phyloP scores from a whole-genome alignment of 2,329 filamentous ascomycete species.

The Cercospora sesami region DNA sequence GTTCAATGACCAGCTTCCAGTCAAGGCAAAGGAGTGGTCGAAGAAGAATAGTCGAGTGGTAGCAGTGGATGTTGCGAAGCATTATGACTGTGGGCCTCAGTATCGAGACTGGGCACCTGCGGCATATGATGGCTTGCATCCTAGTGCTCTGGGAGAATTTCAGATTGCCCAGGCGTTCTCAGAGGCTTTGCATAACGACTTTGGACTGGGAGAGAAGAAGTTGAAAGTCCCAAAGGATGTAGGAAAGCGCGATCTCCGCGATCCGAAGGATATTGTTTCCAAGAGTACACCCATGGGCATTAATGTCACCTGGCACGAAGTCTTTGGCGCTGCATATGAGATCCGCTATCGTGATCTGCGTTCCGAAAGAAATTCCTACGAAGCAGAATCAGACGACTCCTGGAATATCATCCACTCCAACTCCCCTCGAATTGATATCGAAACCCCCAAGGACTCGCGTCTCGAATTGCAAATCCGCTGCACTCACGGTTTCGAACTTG shows the following conservation, averaged over 20 bases:
- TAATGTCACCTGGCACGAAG: constrained; percentile 21
- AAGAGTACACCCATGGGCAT: constrained; percentile 21
- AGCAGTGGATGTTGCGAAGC: constrained; percentile 39
- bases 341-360: constrained; percentile 18
- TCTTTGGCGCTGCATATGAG: constrained; percentile 26
- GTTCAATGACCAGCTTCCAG: constrained; percentile 26
- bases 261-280: constrained; percentile 9
- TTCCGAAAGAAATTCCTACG: not conserved
- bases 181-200: constrained; percentile 13
- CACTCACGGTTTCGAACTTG: constrained; percentile 16
- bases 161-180: constrained; percentile 48
- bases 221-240: constrained; percentile 15
- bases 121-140: constrained; percentile 34
- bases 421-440: constrained; percentile 17
- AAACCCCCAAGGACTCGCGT: not conserved
- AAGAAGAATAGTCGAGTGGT: constrained; percentile 35
- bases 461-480: constrained; percentile 23
- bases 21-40: constrained; percentile 33
- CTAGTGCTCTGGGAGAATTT: constrained; percentile 45
- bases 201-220: constrained; percentile 9
- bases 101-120: constrained; percentile 14
- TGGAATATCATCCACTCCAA: constrained; percentile 2
- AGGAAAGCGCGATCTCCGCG: constrained; percentile 12
- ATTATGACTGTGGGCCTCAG: constrained; percentile 25
- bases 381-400: not conserved